Evolutionary conservation across 129 eudicot genomes (phyloP).

Genomic region (Glebionis coronaria): DNA sequence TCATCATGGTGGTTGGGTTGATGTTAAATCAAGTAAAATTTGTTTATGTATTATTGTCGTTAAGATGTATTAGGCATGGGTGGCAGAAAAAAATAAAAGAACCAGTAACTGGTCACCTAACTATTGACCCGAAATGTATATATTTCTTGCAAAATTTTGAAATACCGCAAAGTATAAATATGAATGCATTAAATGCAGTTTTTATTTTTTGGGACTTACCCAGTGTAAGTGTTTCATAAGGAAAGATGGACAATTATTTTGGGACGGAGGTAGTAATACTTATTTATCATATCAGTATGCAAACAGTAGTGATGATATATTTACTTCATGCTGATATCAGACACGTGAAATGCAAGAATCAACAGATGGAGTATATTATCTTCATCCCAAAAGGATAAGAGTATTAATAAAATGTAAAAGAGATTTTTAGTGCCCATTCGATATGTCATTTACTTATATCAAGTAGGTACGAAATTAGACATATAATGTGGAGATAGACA

Average conservation of each 20-base stretch:
- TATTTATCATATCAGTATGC: slow-evolving; percentile 11
- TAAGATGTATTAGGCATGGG: slow-evolving; percentile 24
- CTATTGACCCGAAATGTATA: slow-evolving; percentile 23
- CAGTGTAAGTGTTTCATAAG: too few species aligned
- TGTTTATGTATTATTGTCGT: slow-evolving; percentile 10
- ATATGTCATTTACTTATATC: slow-evolving; percentile 11
- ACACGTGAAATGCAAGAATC: slow-evolving; percentile 3
- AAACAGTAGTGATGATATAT: not conserved
- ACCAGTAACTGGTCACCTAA: slow-evolving; percentile 30
- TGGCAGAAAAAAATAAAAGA: slow-evolving; percentile 29
- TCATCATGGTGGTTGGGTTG: slow-evolving; percentile 31
- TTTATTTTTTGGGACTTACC: not conserved
- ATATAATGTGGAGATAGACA: slow-evolving; percentile 10
- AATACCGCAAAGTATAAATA: slow-evolving; percentile 13
- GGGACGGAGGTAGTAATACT: too few species aligned
- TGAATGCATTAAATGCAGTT: slow-evolving; percentile 9
- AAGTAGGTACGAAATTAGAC: slow-evolving; percentile 10
- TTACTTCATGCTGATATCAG: not conserved
- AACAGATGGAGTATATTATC: not conserved
- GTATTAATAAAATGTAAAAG: not conserved
- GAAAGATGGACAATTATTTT: too few species aligned
- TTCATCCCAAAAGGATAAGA: not conserved
- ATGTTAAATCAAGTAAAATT: slow-evolving; percentile 6
- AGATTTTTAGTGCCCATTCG: slow-evolving; percentile 11
- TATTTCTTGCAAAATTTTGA: slow-evolving; percentile 14